Evolutionary conservation across 2,329 filamentous ascomycete genomes (phyloP).

Genomic region (Diaporthe sp.): DNA sequence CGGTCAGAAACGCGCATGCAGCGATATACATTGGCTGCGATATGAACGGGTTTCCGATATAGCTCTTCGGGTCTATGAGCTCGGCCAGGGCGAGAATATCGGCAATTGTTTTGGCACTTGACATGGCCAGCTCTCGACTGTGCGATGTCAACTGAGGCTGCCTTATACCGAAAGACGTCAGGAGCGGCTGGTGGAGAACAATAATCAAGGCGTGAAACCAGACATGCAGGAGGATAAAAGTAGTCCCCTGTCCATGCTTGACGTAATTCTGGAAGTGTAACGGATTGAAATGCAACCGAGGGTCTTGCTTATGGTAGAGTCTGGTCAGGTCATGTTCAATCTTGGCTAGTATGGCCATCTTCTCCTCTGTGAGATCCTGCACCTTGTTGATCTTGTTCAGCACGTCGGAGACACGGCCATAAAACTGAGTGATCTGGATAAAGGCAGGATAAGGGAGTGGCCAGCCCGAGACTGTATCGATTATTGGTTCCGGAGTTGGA

Average conservation of each 20-base stretch:
- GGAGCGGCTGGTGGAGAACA: slow-evolving; percentile 83
- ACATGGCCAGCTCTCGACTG: slow-evolving; percentile 86
- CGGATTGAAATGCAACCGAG: slow-evolving; percentile 84
- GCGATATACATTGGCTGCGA: slow-evolving; percentile 94
- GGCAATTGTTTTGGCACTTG: slow-evolving; percentile 90
- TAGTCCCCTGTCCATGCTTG: slow-evolving; percentile 83
- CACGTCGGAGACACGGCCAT: slow-evolving; percentile 85
- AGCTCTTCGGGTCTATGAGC: slow-evolving; percentile 86
- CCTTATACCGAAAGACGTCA: slow-evolving; percentile 78
- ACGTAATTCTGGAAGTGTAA: slow-evolving; percentile 89
- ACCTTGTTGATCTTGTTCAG: slow-evolving; percentile 83
- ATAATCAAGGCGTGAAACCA: slow-evolving; percentile 93
- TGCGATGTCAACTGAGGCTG: slow-evolving; percentile 82
- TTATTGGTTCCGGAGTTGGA: slow-evolving; percentile 68
- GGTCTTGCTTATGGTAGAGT: slow-evolving; percentile 79
- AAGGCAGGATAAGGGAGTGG: slow-evolving; percentile 84
- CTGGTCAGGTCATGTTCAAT: slow-evolving; percentile 85
- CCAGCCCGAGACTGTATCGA: slow-evolving; percentile 72
- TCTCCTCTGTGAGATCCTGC: slow-evolving; percentile 81
- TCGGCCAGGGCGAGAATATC: slow-evolving; percentile 91
- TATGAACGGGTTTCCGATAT: slow-evolving; percentile 89
- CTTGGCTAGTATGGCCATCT: slow-evolving; percentile 76
- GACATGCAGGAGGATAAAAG: slow-evolving; percentile 87
- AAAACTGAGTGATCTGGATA: slow-evolving; percentile 87
- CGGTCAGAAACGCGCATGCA: slow-evolving; percentile 88